Evolutionary conservation across 345 rosid species (phyloP).

Genomic region (Ricinus communis): DNA sequence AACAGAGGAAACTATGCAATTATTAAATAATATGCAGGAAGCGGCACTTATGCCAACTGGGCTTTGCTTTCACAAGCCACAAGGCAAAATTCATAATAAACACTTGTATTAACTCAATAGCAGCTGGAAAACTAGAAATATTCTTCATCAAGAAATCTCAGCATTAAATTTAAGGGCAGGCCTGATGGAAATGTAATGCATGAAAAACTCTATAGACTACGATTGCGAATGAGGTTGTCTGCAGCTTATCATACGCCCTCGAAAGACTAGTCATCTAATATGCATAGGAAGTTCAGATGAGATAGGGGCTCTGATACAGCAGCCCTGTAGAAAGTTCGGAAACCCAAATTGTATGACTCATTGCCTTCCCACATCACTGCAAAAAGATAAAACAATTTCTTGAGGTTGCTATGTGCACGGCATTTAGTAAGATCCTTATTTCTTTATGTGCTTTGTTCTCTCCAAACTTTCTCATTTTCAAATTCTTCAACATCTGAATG

Average conservation of each 20-base stretch:
- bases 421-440: neutral
- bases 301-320: neutral
- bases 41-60: neutral
- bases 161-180: neutral
- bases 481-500: neutral
- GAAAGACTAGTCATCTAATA: neutral
- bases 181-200: neutral
- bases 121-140: neutral
- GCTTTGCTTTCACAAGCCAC: neutral
- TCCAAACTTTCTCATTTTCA: neutral
- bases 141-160: neutral
- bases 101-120: neutral
- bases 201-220: no score
- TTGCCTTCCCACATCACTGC: no score
- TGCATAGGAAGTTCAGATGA: neutral
- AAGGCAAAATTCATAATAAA: neutral
- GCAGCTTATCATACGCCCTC: neutral
- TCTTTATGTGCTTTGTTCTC: neutral
- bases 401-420: neutral
- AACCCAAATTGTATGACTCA: no score
- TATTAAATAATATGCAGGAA: slow-evolving; percentile 1
- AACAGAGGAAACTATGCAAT: slow-evolving; percentile 11
- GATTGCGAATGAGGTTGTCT: neutral
- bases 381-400: neutral
- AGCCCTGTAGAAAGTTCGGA: no score